phyloP scores from a whole-genome alignment of 2,329 filamentous ascomycete genomes.

The Botrytis aclada region DNA sequence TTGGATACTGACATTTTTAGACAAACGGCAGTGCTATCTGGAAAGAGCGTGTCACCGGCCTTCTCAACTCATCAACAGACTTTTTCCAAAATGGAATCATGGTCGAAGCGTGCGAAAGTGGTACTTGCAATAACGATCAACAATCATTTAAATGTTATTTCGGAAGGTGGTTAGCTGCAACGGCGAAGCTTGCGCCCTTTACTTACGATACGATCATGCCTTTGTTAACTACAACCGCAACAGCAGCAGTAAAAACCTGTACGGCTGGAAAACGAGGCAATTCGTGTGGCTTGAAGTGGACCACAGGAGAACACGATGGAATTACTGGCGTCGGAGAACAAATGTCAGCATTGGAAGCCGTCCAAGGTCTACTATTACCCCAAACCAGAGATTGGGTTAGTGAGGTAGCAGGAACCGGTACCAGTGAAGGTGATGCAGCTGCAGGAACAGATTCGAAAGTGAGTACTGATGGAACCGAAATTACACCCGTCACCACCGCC shows the following conservation, averaged over 20 bases:
- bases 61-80: constrained; percentile 38
- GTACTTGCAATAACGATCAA: constrained; percentile 56
- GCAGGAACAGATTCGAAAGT: constrained; percentile 23
- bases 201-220: constrained; percentile 50
- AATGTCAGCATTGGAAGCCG: constrained; percentile 54
- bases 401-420: constrained; percentile 51
- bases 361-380: constrained; percentile 35
- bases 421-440: constrained; percentile 42
- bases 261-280: constrained; percentile 54
- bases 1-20: constrained; percentile 38
- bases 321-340: constrained; percentile 50
- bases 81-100: constrained; percentile 41
- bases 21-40: constrained; percentile 38
- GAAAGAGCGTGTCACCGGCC: constrained; percentile 36
- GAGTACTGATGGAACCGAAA: constrained; percentile 11
- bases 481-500: constrained; percentile 42
- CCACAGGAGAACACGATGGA: constrained; percentile 51
- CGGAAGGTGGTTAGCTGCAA: constrained; percentile 55
- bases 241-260: constrained; percentile 61
- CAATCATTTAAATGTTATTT: constrained; percentile 64
- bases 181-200: constrained; percentile 57
- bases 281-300: constrained; percentile 60
- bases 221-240: constrained; percentile 52
- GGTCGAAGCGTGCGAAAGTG: constrained; percentile 63
- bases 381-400: constrained; percentile 43